phyloP scores from a whole-genome alignment of 2,329 filamentous ascomycete species.

The Aspergillus brasiliensis region DNA sequence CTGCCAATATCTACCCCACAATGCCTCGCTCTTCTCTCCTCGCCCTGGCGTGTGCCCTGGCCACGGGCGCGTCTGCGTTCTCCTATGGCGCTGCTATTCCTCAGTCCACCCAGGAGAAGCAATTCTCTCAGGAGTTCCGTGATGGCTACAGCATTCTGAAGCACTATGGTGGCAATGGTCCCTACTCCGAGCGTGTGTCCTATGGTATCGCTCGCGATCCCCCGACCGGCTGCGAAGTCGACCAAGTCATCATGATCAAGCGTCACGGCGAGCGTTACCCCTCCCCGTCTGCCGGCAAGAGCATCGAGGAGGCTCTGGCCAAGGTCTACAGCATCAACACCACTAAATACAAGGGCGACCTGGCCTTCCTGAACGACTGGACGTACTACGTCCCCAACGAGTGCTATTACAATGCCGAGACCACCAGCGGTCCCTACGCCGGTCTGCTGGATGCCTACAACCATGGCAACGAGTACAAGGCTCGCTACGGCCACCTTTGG shows the following conservation, averaged over 20 bases:
- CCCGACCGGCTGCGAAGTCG: slow-evolving; percentile 22
- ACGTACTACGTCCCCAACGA: slow-evolving; percentile 22
- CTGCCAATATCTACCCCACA: not conserved
- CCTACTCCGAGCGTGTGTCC: slow-evolving; percentile 20
- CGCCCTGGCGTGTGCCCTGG: not conserved
- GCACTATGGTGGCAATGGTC: slow-evolving; percentile 24
- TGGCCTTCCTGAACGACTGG: slow-evolving; percentile 26
- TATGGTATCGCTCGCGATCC: slow-evolving; percentile 23
- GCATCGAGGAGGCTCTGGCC: slow-evolving; percentile 16
- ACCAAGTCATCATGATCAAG: slow-evolving; percentile 27
- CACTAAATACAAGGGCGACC: slow-evolving; percentile 17
- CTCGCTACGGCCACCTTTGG: slow-evolving; percentile 25
- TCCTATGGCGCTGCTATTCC: slow-evolving; percentile 2
- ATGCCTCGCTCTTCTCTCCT: slow-evolving; percentile 3
- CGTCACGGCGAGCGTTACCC: slow-evolving; percentile 29
- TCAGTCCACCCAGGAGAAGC: slow-evolving; percentile 5
- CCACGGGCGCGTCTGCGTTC: not conserved
- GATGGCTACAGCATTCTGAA: slow-evolving; percentile 27
- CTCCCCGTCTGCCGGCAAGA: slow-evolving; percentile 2
- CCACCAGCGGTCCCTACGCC: slow-evolving; percentile 21
- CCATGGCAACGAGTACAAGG: slow-evolving; percentile 22
- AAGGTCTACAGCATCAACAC: slow-evolving; percentile 17
- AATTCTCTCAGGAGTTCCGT: slow-evolving; percentile 15
- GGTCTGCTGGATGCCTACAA: slow-evolving; percentile 19
- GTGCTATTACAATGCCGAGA: slow-evolving; percentile 21